Conservation (phyloP, 352 stramenopile species). For the Labyrinthula sp. region DNA sequence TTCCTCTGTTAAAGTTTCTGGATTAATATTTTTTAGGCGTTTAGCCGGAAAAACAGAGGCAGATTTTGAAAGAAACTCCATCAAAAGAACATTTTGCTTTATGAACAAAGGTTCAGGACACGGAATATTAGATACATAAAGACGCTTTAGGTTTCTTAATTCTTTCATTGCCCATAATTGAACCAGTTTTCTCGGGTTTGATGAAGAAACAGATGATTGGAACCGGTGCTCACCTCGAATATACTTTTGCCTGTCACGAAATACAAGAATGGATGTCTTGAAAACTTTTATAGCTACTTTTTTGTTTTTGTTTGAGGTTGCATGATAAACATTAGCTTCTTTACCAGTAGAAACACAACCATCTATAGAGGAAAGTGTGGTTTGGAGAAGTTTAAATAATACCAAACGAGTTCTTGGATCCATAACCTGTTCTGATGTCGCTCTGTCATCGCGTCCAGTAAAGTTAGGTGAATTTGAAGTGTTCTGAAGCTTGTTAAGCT, state of each 20-base stretch:
- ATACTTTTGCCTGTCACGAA: slow-evolving; percentile 93
- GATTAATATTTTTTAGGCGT: slow-evolving; percentile 78
- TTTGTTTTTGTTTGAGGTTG: slow-evolving; percentile 37
- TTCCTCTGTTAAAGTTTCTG: slow-evolving; percentile 56
- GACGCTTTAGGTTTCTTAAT: slow-evolving; percentile 83
- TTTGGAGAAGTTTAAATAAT: slow-evolving; percentile 88
- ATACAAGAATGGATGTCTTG: slow-evolving; percentile 92
- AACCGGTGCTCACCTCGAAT: slow-evolving; percentile 41
- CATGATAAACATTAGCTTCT: slow-evolving; percentile 98
- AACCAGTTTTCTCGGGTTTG: slow-evolving; percentile 97
- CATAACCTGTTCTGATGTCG: slow-evolving; percentile 88
- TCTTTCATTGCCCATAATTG: slow-evolving; percentile 99
- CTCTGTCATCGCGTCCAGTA: slow-evolving; percentile 85
- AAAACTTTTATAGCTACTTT: slow-evolving; percentile 75
- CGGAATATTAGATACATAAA: slow-evolving; percentile 64
- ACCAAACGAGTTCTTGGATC: slow-evolving; percentile 94
- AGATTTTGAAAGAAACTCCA: slow-evolving; percentile 90
- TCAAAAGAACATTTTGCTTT: slow-evolving; percentile 88
- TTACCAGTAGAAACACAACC: slow-evolving; percentile 96
- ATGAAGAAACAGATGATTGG: slow-evolving; percentile 78
- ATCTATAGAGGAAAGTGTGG: slow-evolving; percentile 85
- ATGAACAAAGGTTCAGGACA: slow-evolving; percentile 73
- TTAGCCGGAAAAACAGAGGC: slow-evolving; percentile 81
- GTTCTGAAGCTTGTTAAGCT: too few species aligned
- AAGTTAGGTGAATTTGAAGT: too few species aligned